Conservation (phyloP, 345 rosid genomes). For the Mangifera indica region DNA sequence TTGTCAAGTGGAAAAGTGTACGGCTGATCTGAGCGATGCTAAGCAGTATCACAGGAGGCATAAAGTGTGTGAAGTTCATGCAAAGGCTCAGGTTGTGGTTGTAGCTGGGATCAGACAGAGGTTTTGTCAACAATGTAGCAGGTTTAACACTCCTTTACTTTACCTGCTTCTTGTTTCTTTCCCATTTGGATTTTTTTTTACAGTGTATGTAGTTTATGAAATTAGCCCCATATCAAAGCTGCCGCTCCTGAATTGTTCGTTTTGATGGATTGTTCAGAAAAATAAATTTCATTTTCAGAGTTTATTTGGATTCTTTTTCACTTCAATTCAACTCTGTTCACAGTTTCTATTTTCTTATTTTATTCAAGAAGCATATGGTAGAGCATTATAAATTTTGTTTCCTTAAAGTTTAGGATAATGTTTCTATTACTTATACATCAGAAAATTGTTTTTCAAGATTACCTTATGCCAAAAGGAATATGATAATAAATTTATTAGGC, state of each 20-base stretch:
- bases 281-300: no score
- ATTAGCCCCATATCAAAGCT: constrained; percentile 1
- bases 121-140: constrained; percentile 89
- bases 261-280: neutral
- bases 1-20: constrained; percentile 70
- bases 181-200: neutral
- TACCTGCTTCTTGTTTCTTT: constrained; percentile 4
- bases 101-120: constrained; percentile 61
- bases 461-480: neutral
- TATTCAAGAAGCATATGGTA: neutral
- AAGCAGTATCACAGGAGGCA: constrained; percentile 68
- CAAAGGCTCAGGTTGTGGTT: constrained; percentile 67
- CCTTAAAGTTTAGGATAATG: neutral
- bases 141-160: constrained; percentile 30
- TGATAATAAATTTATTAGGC: neutral
- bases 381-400: neutral
- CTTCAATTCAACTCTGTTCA: neutral
- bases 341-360: neutral
- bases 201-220: neutral
- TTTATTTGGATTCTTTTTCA: neutral
- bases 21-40: constrained; percentile 52
- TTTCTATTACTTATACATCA: neutral
- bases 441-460: neutral
- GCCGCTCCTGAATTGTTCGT: neutral
- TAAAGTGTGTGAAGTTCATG: constrained; percentile 71